These are phyloP conservation scores for Collybia sp. DNA, from an alignment of 768 basidiomycete species.

Conservation along the genomic window DNA sequence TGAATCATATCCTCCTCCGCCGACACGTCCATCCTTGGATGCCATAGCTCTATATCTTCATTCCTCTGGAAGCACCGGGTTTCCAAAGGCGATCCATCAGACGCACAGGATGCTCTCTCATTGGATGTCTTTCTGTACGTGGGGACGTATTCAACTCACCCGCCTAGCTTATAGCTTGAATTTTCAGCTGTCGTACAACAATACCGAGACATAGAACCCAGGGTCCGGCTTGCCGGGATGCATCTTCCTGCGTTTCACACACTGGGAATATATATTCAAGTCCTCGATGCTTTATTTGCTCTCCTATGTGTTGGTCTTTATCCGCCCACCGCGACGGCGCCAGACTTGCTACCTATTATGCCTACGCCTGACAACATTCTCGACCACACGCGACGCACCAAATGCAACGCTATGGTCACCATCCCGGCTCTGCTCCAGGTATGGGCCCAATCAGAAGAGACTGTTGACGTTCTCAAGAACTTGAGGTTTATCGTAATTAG, in stretches of 20 bases:
- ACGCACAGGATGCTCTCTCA: slow-evolving; percentile 14
- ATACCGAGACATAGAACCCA: background rate
- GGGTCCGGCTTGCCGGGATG: slow-evolving; percentile 18
- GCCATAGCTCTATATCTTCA: slow-evolving; percentile 24
- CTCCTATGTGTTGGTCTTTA: slow-evolving; percentile 14
- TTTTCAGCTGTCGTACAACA: background rate
- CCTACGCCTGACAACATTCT: slow-evolving; percentile 31
- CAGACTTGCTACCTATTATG: slow-evolving; percentile 20
- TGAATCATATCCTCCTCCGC: slow-evolving; percentile 6
- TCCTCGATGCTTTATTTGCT: slow-evolving; percentile 18
- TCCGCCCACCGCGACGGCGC: slow-evolving; percentile 17
- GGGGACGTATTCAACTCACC: background rate
- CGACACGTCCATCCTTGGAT: slow-evolving; percentile 3
- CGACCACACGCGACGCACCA: slow-evolving; percentile 13
- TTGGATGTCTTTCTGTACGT: slow-evolving; percentile 19
- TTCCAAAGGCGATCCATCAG: slow-evolving; percentile 25
- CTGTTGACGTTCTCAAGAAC: slow-evolving; percentile 17
- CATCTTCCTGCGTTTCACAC: slow-evolving; percentile 26
- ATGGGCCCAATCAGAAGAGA: slow-evolving; percentile 18
- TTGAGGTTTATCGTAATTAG: slow-evolving; percentile 23
- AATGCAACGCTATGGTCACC: slow-evolving; percentile 15
- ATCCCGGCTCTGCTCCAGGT: slow-evolving; percentile 25
- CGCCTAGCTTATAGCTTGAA: background rate
- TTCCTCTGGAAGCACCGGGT: slow-evolving; percentile 35
- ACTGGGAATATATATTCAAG: slow-evolving; percentile 17